phyloP scores from a whole-genome alignment of 139 green algal species.

The Coelastrella sp. region DNA sequence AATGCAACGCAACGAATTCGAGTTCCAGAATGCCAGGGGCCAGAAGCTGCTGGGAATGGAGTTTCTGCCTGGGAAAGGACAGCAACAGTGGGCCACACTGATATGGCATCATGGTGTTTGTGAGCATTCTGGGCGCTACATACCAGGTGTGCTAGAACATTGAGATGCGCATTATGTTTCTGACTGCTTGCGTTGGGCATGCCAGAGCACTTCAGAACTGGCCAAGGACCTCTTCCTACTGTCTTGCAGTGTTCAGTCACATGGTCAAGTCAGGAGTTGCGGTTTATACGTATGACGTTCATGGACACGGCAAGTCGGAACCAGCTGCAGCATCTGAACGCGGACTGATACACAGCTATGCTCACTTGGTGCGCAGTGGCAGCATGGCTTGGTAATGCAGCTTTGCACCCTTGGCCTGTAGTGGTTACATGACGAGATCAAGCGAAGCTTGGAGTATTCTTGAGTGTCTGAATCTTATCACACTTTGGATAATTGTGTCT shows the following conservation, averaged over 20 bases:
- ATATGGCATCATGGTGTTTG: slow-evolving; percentile 72
- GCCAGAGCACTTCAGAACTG: too few species aligned
- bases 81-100: slow-evolving; percentile 45
- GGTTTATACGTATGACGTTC: slow-evolving; percentile 59
- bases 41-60: slow-evolving; percentile 19
- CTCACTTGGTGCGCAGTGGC: slow-evolving; percentile 51
- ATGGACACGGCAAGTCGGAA: slow-evolving; percentile 60
- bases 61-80: slow-evolving; percentile 5
- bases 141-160: slow-evolving; percentile 34
- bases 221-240: too few species aligned
- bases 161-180: neutral
- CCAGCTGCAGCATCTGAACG: slow-evolving; percentile 22
- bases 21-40: neutral
- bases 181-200: too few species aligned
- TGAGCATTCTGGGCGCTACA: slow-evolving; percentile 72
- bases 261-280: slow-evolving; percentile 52
- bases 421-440: too few species aligned
- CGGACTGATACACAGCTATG: slow-evolving; percentile 41
- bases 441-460: too few species aligned
- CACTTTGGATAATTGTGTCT: too few species aligned
- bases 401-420: too few species aligned
- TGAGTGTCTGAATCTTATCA: too few species aligned
- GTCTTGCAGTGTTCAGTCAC: slow-evolving; percentile 47
- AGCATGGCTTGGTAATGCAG: too few species aligned
- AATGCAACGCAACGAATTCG: slow-evolving; percentile 13